phyloP scores from a whole-genome alignment of 2,329 filamentous ascomycete species.

The Didymella segeticola region DNA sequence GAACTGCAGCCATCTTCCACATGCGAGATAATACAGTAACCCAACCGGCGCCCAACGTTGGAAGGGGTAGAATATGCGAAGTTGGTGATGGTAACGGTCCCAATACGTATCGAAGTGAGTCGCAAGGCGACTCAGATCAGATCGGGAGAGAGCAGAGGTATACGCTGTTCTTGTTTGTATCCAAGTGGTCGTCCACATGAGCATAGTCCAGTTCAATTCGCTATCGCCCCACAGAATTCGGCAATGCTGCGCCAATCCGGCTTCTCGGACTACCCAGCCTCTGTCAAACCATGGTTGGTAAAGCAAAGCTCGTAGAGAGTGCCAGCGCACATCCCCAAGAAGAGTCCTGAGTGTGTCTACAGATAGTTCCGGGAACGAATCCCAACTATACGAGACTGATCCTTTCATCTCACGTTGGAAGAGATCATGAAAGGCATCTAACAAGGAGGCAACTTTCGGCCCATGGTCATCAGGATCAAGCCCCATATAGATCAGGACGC shows the following conservation, averaged over 20 bases:
- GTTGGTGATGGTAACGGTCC: neutral
- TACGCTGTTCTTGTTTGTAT: neutral
- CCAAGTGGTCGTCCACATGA: neutral
- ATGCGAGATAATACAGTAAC: neutral
- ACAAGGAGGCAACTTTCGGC: neutral
- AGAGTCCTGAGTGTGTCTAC: neutral
- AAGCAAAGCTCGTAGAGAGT: neutral
- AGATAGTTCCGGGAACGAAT: neutral
- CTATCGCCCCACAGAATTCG: neutral
- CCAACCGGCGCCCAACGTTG: neutral
- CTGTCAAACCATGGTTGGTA: neutral
- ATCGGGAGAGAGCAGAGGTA: neutral
- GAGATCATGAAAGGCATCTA: neutral
- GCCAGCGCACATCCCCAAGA: neutral
- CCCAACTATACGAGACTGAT: neutral
- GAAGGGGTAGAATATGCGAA: neutral
- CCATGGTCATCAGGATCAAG: neutral
- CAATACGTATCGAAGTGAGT: neutral
- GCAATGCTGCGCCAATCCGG: neutral
- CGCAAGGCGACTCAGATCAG: neutral
- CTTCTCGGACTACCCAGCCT: neutral
- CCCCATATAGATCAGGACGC: neutral
- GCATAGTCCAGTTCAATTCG: neutral
- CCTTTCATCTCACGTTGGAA: neutral
- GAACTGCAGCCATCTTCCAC: neutral